Conservation (phyloP, 2,329 filamentous ascomycete genomes). For the Xylariaceae sp. region DNA sequence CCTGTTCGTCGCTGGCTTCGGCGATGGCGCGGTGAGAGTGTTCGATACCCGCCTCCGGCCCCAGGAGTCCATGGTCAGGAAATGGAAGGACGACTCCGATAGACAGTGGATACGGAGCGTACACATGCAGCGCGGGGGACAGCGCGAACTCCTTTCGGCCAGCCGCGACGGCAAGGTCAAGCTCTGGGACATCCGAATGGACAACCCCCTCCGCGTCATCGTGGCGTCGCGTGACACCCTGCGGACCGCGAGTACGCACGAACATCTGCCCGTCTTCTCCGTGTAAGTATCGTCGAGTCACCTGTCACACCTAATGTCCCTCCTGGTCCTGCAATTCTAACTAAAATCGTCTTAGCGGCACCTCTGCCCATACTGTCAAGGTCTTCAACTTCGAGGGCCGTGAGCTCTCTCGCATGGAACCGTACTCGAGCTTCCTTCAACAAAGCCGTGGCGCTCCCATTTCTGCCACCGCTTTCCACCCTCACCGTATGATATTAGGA, state of each 20-base stretch:
- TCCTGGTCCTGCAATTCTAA: not conserved
- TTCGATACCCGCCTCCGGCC: slow-evolving; percentile 85
- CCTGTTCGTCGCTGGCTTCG: slow-evolving; percentile 92
- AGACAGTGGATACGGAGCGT: slow-evolving; percentile 93
- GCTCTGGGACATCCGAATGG: slow-evolving; percentile 92
- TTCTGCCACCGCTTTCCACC: slow-evolving; percentile 87
- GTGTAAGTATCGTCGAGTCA: slow-evolving; percentile 54
- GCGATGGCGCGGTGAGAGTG: slow-evolving; percentile 87
- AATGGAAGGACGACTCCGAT: slow-evolving; percentile 85
- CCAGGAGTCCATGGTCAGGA: slow-evolving; percentile 87
- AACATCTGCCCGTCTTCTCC: slow-evolving; percentile 93
- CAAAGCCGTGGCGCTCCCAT: slow-evolving; percentile 78
- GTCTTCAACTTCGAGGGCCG: slow-evolving; percentile 84
- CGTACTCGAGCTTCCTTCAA: slow-evolving; percentile 82
- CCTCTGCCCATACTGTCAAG: slow-evolving; percentile 81
- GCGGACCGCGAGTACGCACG: slow-evolving; percentile 84
- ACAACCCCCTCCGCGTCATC: slow-evolving; percentile 67
- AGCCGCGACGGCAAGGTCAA: slow-evolving; percentile 91
- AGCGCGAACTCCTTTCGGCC: slow-evolving; percentile 84
- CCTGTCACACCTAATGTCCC: not conserved
- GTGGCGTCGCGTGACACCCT: slow-evolving; percentile 71
- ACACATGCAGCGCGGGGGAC: slow-evolving; percentile 92
- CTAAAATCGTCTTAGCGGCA: slow-evolving; percentile 59
- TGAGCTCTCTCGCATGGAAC: slow-evolving; percentile 77
- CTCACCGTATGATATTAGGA: slow-evolving; percentile 85